Evolutionary conservation across 2,329 filamentous ascomycete species (phyloP).

Genomic region (Pestalotiopsis sp.): DNA sequence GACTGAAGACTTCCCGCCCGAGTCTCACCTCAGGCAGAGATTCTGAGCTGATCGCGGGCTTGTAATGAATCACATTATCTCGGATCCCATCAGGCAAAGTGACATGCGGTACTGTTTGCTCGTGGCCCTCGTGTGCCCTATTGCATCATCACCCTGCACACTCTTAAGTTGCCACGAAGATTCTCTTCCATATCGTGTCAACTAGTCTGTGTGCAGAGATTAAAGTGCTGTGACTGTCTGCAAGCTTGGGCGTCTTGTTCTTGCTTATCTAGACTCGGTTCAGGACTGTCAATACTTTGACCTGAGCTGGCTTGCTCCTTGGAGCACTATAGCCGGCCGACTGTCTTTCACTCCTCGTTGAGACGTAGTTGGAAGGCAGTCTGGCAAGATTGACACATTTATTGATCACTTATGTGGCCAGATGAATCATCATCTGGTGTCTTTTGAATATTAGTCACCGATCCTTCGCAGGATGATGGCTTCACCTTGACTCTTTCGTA

Average conservation of each 20-base stretch:
- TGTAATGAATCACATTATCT: not conserved
- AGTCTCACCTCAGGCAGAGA: not conserved
- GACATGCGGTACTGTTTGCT: not conserved
- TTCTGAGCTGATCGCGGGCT: not conserved
- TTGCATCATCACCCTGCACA: slow-evolving; percentile 61
- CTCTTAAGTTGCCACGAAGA: slow-evolving; percentile 94
- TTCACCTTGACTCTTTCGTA: not conserved
- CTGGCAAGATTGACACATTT: slow-evolving; percentile 22
- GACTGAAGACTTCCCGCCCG: not conserved
- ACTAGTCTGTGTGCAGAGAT: slow-evolving; percentile 98
- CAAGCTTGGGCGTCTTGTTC: slow-evolving; percentile 56
- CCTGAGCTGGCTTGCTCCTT: slow-evolving; percentile 28
- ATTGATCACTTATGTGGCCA: not conserved
- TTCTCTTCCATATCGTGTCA: slow-evolving; percentile 80
- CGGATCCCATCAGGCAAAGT: not conserved
- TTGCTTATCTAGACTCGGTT: slow-evolving; percentile 36
- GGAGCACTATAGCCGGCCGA: slow-evolving; percentile 17
- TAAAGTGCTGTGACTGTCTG: slow-evolving; percentile 47
- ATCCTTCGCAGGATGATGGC: not conserved
- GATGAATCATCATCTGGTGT: not conserved
- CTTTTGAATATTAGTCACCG: not conserved
- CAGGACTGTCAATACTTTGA: slow-evolving; percentile 35
- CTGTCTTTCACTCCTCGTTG: slow-evolving; percentile 9
- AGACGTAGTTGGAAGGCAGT: slow-evolving; percentile 18
- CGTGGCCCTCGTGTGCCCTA: slow-evolving; percentile 16